phyloP scores from a whole-genome alignment of 305 asterid genomes.

The Caryopteris hybrid region DNA sequence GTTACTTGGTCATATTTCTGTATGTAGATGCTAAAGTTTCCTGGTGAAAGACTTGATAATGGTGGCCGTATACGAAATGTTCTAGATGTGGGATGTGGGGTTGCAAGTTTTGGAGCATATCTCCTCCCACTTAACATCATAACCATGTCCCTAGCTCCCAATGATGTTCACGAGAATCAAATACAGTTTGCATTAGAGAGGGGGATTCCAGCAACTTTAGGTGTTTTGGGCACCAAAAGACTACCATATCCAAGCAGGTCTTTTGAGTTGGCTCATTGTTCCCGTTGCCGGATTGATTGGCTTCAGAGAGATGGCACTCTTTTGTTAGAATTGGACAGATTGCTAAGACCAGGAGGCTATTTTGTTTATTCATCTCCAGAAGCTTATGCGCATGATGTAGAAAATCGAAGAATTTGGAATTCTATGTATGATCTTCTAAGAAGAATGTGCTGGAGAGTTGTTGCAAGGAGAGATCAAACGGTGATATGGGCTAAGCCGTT shows the following conservation, averaged over 20 bases:
- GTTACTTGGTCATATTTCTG: background rate
- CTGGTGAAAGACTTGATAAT: constrained; percentile 59
- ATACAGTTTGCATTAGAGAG: constrained; percentile 94
- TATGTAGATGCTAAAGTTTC: constrained; percentile 78
- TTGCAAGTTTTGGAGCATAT: constrained; percentile 95
- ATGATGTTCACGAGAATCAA: constrained; percentile 94
- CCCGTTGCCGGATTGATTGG: constrained; percentile 97
- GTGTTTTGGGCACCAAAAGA: constrained; percentile 88
- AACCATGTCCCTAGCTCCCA: constrained; percentile 95
- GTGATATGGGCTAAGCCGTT: constrained; percentile 91
- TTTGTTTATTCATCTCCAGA: constrained; percentile 94
- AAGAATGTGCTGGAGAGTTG: constrained; percentile 96
- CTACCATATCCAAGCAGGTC: constrained; percentile 95
- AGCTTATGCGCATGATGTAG: constrained; percentile 82
- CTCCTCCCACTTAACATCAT: constrained; percentile 70
- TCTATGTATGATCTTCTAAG: constrained; percentile 69
- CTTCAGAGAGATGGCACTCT: constrained; percentile 93
- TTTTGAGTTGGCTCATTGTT: constrained; percentile 89
- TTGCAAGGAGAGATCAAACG: constrained; percentile 71
- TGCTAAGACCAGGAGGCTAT: constrained; percentile 93
- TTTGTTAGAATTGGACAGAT: constrained; percentile 79
- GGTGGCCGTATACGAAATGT: constrained; percentile 74
- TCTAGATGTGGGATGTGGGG: constrained; percentile 97
- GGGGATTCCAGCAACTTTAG: constrained; percentile 84
- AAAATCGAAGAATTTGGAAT: constrained; percentile 74